Evolutionary conservation across 345 rosid genomes (phyloP).

Genomic region (Linum lewisii): DNA sequence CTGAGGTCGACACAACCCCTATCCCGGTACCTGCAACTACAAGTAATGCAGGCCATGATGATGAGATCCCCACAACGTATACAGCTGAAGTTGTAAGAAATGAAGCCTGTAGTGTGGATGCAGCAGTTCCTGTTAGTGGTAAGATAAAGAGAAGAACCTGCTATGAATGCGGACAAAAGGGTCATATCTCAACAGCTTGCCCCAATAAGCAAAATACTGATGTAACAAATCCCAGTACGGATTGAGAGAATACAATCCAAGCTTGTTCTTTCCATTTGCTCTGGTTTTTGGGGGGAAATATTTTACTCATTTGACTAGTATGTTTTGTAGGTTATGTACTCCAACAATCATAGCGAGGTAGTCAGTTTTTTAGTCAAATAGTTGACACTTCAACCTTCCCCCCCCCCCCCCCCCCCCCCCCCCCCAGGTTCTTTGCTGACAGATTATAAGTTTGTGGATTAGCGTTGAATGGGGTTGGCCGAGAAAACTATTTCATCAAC

Average conservation of each 20-base stretch:
- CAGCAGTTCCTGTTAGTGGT: conserved; percentile 27
- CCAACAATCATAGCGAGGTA: neutral
- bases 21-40: neutral
- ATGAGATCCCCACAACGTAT: neutral
- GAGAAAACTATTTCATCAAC: no score
- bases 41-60: neutral
- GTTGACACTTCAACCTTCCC: no score
- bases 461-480: no score
- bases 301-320: neutral
- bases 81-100: conserved; percentile 2
- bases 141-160: conserved; percentile 69
- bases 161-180: conserved; percentile 16
- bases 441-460: no score
- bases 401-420: no score
- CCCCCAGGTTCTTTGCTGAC: no score
- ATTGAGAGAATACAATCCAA: neutral
- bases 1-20: neutral
- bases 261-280: neutral
- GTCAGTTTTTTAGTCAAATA: neutral
- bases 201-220: conserved; percentile 40
- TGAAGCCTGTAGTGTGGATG: conserved; percentile 10
- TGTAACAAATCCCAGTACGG: conserved; percentile 9
- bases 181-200: conserved; percentile 23
- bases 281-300: neutral
- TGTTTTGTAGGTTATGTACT: neutral